These are phyloP conservation scores for Anisodus acutangulus DNA, from an alignment of 257 asterid species.

Conservation along the genomic window DNA sequence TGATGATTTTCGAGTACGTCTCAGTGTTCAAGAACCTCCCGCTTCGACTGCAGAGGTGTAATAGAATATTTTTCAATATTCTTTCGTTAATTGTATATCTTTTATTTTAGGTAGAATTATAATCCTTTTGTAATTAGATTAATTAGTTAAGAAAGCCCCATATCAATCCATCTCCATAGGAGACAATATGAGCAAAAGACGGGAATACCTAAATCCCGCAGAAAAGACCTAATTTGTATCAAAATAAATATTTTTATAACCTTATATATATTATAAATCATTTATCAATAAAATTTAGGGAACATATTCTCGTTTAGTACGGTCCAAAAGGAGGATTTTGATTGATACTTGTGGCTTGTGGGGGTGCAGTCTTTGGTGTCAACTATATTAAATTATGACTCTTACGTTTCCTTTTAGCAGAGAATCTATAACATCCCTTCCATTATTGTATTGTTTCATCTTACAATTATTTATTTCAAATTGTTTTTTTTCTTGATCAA, in stretches of 20 bases:
- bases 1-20: too few relatives aligned
- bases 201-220: background rate
- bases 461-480: constrained; percentile 9
- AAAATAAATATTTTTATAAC: too few relatives aligned
- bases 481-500: background rate
- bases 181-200: background rate
- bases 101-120: too few relatives aligned
- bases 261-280: too few relatives aligned
- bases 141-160: background rate
- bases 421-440: background rate
- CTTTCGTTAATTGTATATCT: too few relatives aligned
- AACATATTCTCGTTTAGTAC: background rate
- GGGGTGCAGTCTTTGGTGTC: constrained; percentile 45
- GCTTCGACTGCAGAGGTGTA: too few relatives aligned
- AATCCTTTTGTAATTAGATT: background rate
- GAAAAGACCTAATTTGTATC: background rate
- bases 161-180: background rate
- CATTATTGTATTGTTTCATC: constrained; percentile 21
- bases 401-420: background rate
- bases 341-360: constrained; percentile 35
- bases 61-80: too few relatives aligned
- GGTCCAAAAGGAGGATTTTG: constrained; percentile 43
- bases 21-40: too few relatives aligned
- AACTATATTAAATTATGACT: constrained; percentile 39
- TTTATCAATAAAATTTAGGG: too few relatives aligned